Evolutionary conservation across 2,329 filamentous ascomycete genomes (phyloP), one percentile per base, ranked within the genome.

Genomic region (Rutstroemia sp.): DNA sequence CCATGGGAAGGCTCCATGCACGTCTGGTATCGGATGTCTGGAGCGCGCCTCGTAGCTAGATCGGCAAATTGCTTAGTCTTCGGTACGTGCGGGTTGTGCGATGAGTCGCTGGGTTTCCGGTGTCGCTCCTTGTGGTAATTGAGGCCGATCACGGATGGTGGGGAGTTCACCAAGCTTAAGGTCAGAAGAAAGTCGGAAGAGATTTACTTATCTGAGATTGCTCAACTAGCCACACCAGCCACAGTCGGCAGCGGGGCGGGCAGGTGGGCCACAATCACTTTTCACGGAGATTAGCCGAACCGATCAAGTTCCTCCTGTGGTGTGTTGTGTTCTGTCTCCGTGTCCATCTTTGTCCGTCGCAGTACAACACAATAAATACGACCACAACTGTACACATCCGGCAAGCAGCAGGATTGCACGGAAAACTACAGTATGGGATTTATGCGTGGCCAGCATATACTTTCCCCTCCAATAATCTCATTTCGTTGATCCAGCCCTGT

Each of bases 1-100:
- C 50, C 49, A 50, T 62, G 56, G 64, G 66, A 54, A 51, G 54
- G n/a, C 57, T 67, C 65, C 65, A 67, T 67, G 61, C 59, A 60
- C 56, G 48, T 55, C 47, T 21, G 54, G 54, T 59, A 56, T 52
- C 46, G 52, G 58, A 59, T 52, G 27, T 44, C 51, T 55, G 56
- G 55, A 56, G 37, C 49, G 49, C 45, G 50, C 21, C 54, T 52
- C 42, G 49, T 62, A 21, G 42, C 34, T 45, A 18, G 37, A 27
- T 38, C 37, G 47, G 27, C n/a, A 39, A 50, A 53, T 56, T 45
- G 27, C 19, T 58, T 56, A 42, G 18, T 44, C 52, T 59, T 58
- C 45, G 58, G 59, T 58, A 52, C 55, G 30, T 50, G 52, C 60
- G 53, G 53, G 59, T 54, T 63, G 59, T 56, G 55, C 59, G 61